Percentiles rank a stretch among this genome's conserved stretches.
These are phyloP conservation scores for Stevia rebaudiana DNA, from an alignment of 140 eudicot species.

Conservation along the genomic window DNA sequence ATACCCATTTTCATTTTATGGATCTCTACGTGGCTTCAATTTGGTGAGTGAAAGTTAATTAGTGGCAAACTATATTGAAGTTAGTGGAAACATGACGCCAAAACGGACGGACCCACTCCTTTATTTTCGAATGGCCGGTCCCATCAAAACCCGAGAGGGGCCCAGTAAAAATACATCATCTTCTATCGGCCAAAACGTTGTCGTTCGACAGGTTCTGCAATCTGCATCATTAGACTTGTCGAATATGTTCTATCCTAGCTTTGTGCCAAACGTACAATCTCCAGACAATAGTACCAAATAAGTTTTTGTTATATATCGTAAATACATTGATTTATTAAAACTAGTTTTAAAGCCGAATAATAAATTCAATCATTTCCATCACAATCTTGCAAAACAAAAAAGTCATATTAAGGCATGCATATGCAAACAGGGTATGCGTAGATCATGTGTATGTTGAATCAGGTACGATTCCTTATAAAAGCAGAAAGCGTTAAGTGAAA, in stretches of 20 bases:
- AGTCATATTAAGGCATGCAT: neutral
- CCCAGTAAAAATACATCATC: conserved; percentile 26
- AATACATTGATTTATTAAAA: neutral
- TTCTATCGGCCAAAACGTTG: neutral
- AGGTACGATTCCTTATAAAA: no score
- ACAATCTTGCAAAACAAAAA: neutral
- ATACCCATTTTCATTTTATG: conserved; percentile 22
- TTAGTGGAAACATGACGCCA: conserved; percentile 34
- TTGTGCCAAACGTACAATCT: conserved; percentile 23
- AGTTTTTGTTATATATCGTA: neutral
- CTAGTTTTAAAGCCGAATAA: neutral
- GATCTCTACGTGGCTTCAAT: conserved; percentile 46
- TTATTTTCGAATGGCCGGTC: conserved; percentile 16
- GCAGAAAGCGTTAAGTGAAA: no score
- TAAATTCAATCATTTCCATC: neutral
- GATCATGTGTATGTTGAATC: no score
- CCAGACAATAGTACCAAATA: conserved; percentile 17
- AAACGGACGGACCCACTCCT: conserved; percentile 24
- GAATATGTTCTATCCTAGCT: conserved; percentile 31
- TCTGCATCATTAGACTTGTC: conserved; percentile 1
- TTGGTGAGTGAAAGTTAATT: conserved; percentile 24
- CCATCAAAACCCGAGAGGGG: conserved; percentile 14
- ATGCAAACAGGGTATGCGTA: neutral
- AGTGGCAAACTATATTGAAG: conserved; percentile 24
- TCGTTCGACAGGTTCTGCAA: conserved; percentile 20